These are phyloP conservation scores for Dendrocalamus latiflorus DNA, from an alignment of 202 grass and related monocot genomes.

Conservation along the genomic window DNA sequence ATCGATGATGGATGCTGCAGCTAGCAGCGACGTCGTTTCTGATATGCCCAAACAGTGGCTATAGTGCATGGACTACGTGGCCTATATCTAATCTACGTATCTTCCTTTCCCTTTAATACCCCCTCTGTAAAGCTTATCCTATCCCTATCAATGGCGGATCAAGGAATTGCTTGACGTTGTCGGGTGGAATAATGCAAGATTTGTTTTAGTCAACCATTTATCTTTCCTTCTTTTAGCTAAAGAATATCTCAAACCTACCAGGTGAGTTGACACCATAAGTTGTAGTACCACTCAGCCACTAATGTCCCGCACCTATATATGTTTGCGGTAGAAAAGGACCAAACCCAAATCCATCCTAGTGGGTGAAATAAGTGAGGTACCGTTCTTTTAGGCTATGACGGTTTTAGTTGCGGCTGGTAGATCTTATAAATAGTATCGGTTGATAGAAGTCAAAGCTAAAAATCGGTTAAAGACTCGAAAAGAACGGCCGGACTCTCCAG, in stretches of 20 bases:
- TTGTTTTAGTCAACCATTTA: constrained; percentile 11
- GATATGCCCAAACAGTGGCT: not conserved
- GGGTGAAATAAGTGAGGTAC: no score
- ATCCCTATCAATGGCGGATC: not conserved
- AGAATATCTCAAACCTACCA: not conserved
- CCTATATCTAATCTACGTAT: constrained; percentile 9
- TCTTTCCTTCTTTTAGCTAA: constrained; percentile 25
- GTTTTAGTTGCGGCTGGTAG: no score
- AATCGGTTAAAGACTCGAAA: no score
- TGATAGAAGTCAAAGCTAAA: no score
- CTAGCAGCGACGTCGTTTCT: not conserved
- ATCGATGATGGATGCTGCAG: not conserved
- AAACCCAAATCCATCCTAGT: no score
- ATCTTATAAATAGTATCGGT: no score
- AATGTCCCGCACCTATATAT: no score
- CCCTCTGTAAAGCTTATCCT: not conserved
- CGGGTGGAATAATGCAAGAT: not conserved
- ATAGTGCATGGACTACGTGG: not conserved
- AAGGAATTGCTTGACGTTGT: constrained; percentile 5
- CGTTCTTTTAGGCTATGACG: no score
- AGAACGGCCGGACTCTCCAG: no score
- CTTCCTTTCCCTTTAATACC: not conserved
- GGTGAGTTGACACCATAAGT: not conserved
- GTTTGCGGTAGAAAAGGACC: not conserved
- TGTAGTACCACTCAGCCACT: not conserved